Percentiles rank a stretch among this genome's conserved stretches.
Conservation (phyloP, 2,329 filamentous ascomycete genomes). For the Myotisia sp. region DNA sequence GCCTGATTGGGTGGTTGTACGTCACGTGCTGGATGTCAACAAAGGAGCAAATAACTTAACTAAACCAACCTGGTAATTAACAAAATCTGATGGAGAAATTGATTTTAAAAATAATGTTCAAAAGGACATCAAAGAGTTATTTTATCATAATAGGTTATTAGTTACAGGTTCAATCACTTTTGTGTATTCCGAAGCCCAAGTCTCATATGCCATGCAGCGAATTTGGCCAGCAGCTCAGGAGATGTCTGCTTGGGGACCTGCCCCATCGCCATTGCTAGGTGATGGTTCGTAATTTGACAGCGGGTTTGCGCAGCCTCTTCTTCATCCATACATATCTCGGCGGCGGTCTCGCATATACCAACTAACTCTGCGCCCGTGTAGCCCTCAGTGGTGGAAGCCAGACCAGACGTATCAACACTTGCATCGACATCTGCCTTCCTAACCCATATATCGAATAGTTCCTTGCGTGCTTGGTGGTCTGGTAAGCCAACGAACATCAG, state of each 20-base stretch:
- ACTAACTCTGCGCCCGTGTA: constrained; percentile 78
- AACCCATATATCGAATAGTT: constrained; percentile 59
- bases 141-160: no score
- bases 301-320: constrained; percentile 29
- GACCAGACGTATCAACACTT: constrained; percentile 50
- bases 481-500: constrained; percentile 78
- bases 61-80: no score
- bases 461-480: constrained; percentile 53
- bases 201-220: constrained; percentile 39
- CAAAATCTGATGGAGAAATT: no score
- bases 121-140: no score
- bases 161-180: no score
- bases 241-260: constrained; percentile 46
- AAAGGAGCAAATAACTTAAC: no score
- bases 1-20: no score
- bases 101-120: no score
- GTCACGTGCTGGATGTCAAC: no score
- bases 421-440: constrained; percentile 44
- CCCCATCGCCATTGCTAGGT: constrained; percentile 32
- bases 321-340: constrained; percentile 39
- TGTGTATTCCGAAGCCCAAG: no score
- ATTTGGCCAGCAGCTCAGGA: constrained; percentile 42
- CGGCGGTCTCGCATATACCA: constrained; percentile 40
- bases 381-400: constrained; percentile 55
- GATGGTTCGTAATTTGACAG: no score